Conservation (phyloP, 2,329 filamentous ascomycete species). For the Lachnellula cervina region DNA sequence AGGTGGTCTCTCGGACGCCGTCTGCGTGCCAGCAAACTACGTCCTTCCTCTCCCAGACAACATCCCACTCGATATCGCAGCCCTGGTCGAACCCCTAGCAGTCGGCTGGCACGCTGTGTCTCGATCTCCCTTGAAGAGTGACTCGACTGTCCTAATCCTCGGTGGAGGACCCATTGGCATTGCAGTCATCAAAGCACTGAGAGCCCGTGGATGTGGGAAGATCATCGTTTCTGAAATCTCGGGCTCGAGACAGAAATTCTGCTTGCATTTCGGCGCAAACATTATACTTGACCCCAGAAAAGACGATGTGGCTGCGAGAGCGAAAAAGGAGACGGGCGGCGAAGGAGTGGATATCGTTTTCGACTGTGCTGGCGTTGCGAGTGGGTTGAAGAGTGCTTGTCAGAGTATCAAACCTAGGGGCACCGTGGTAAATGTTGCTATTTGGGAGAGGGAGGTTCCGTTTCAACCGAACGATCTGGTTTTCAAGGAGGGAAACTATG, state of each 20-base stretch:
- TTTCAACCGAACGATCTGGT: conserved; percentile 51
- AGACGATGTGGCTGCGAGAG: conserved; percentile 43
- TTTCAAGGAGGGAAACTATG: conserved; percentile 48
- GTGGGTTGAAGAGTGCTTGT: conserved; percentile 39
- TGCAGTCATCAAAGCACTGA: conserved; percentile 53
- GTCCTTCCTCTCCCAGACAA: conserved; percentile 47
- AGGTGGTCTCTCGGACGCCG: conserved; percentile 51
- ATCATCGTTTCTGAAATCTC: conserved; percentile 57
- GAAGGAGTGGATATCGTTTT: conserved; percentile 55
- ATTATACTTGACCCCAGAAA: conserved; percentile 48
- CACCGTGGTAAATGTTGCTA: conserved; percentile 58
- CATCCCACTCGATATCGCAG: conserved; percentile 48
- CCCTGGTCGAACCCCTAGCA: conserved; percentile 57
- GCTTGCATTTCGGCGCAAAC: conserved; percentile 50
- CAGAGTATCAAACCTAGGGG: conserved; percentile 48
- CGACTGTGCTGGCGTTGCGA: conserved; percentile 57
- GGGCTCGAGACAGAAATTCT: conserved; percentile 44
- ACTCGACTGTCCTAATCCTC: conserved; percentile 48
- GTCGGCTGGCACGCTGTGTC: conserved; percentile 61
- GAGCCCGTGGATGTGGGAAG: conserved; percentile 45
- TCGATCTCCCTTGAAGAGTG: conserved; percentile 41
- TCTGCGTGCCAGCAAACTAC: conserved; percentile 46
- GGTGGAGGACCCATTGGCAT: conserved; percentile 61
- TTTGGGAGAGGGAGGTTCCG: conserved; percentile 53
- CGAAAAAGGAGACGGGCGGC: conserved; percentile 42